Conservation (phyloP, 129 eudicot genomes). For the Flaveria sonorensis region DNA sequence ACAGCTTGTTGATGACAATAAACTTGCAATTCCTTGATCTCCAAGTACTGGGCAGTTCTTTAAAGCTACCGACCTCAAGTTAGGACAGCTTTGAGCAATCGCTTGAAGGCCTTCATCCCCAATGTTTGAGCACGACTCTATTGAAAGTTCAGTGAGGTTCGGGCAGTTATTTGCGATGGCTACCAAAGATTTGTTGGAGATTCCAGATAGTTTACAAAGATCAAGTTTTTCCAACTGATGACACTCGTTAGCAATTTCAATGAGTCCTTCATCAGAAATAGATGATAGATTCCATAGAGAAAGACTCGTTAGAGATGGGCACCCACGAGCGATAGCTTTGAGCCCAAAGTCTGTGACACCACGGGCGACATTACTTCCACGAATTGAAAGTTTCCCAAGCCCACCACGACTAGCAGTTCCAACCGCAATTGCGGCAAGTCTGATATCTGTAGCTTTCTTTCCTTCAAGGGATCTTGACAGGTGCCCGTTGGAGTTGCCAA, state of each 20-base stretch:
- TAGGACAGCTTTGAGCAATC: constrained; percentile 58
- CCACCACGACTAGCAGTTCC: constrained; percentile 78
- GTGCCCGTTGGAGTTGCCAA: constrained; percentile 35
- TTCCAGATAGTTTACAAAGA: constrained; percentile 56
- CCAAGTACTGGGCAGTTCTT: constrained; percentile 70
- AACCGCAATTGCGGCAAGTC: constrained; percentile 82
- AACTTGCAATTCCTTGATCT: constrained; percentile 73
- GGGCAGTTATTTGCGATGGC: constrained; percentile 76
- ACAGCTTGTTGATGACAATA: constrained; percentile 60
- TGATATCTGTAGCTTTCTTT: constrained; percentile 73
- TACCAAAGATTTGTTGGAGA: constrained; percentile 59
- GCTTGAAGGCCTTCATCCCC: constrained; percentile 68
- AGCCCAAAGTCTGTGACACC: constrained; percentile 70
- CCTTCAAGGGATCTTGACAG: constrained; percentile 76
- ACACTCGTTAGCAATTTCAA: constrained; percentile 70
- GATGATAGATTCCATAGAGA: constrained; percentile 71
- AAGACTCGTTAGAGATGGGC: constrained; percentile 63
- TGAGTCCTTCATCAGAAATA: constrained; percentile 66
- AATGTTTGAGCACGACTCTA: constrained; percentile 62
- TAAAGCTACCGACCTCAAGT: constrained; percentile 54
- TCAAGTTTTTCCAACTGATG: constrained; percentile 65
- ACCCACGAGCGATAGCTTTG: constrained; percentile 73
- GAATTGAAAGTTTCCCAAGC: constrained; percentile 72
- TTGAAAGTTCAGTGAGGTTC: constrained; percentile 45
- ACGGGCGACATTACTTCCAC: constrained; percentile 52